Evolutionary conservation across 225 moss, liverwort and hornwort genomes (phyloP).

Genomic region (Neckera pumila): DNA sequence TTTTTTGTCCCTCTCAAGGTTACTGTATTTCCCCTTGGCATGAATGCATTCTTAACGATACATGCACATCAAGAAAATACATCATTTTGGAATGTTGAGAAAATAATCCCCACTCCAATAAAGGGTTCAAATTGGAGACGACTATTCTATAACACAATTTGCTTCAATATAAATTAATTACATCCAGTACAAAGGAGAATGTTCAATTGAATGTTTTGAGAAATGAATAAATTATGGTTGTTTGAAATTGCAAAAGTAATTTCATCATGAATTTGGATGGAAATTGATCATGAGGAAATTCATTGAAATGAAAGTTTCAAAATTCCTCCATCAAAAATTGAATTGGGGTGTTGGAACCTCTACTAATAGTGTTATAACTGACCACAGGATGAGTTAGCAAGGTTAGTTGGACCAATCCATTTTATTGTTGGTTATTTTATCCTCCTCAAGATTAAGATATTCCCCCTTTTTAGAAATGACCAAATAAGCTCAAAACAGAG

Average conservation of each 20-base stretch:
- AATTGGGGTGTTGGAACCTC: not conserved
- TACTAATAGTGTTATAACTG: not conserved
- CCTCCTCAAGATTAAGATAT: not conserved
- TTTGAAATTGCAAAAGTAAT: not conserved
- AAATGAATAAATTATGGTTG: not conserved
- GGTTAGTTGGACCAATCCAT: too few relatives aligned
- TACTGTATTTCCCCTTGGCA: not conserved
- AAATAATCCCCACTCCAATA: too few relatives aligned
- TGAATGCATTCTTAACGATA: not conserved
- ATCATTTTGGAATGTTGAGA: not conserved
- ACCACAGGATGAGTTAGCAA: fast-evolving
- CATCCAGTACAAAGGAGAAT: not conserved
- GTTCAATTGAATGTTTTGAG: not conserved
- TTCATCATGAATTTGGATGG: not conserved
- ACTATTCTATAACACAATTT: not conserved
- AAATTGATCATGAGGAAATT: not conserved
- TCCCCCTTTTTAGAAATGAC: too few relatives aligned
- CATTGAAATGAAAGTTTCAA: not conserved
- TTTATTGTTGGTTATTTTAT: not conserved
- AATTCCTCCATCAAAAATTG: not conserved
- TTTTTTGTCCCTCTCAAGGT: fast-evolving
- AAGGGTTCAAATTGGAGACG: not conserved
- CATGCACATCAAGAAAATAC: not conserved
- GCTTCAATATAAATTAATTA: not conserved
- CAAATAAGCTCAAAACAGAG: too few relatives aligned